These are phyloP conservation scores for Neofusicoccum laricinum DNA, from an alignment of 2,329 filamentous ascomycete genomes.

Conservation along the genomic window DNA sequence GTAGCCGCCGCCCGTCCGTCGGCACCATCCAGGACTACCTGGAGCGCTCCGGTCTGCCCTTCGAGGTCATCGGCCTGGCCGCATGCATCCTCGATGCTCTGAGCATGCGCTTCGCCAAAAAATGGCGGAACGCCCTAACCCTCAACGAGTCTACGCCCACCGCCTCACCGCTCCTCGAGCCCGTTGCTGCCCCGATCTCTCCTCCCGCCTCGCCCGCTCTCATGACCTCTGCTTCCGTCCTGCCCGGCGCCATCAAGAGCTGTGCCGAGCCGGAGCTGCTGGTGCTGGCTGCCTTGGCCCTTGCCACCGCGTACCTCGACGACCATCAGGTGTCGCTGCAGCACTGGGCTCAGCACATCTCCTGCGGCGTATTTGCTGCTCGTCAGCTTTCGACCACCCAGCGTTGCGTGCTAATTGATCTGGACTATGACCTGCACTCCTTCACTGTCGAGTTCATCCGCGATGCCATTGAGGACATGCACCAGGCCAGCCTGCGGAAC, in stretches of 20 bases:
- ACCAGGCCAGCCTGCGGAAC: conserved; percentile 19
- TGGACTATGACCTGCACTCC: conserved; percentile 36
- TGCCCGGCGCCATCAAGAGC: background rate
- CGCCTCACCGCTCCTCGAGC: conserved; percentile 20
- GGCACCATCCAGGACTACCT: conserved; percentile 29
- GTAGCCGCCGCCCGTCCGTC: conserved; percentile 26
- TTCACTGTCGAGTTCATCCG: conserved; percentile 34
- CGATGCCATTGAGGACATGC: conserved; percentile 30
- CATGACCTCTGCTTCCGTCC: background rate
- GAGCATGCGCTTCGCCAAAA: conserved; percentile 29
- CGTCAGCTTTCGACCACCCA: conserved; percentile 33
- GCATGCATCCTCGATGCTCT: conserved; percentile 38
- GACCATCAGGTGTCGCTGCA: conserved; percentile 29
- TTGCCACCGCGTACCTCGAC: conserved; percentile 34
- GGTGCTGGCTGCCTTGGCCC: conserved; percentile 33
- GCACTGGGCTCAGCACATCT: conserved; percentile 34
- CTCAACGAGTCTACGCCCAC: conserved; percentile 20
- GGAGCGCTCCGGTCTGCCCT: conserved; percentile 29
- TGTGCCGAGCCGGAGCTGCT: conserved; percentile 31
- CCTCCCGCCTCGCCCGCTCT: conserved; percentile 2
- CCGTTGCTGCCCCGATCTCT: conserved; percentile 19
- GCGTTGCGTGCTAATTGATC: conserved; percentile 32
- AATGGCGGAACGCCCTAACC: conserved; percentile 29
- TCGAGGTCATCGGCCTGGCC: conserved; percentile 36
- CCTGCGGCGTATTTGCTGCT: conserved; percentile 24